Evolutionary conservation across 1,284 basidiomycete genomes (phyloP).

Genomic region (Naganishia sp.): DNA sequence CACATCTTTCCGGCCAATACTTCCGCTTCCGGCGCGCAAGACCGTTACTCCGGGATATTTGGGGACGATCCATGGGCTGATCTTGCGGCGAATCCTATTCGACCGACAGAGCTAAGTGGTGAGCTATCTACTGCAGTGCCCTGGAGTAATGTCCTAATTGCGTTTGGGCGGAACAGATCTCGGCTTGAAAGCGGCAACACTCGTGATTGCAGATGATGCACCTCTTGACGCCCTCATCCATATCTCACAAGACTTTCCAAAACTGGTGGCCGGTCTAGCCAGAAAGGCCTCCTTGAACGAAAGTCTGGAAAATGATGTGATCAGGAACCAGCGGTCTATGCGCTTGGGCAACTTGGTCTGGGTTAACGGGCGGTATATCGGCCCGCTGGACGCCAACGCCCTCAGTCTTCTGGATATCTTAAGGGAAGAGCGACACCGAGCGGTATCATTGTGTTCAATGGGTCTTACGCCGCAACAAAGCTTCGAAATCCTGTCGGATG

Average conservation of each 20-base stretch:
- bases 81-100: slow-evolving; percentile 61
- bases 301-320: slow-evolving; percentile 62
- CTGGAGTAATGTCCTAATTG: background rate
- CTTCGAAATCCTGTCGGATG: slow-evolving; percentile 69
- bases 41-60: slow-evolving; percentile 37
- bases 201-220: slow-evolving; percentile 64
- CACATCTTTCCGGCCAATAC: background rate
- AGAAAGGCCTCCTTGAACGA: slow-evolving; percentile 60
- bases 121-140: slow-evolving; percentile 34
- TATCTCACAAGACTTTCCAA: slow-evolving; percentile 85
- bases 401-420: slow-evolving; percentile 66
- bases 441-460: slow-evolving; percentile 63
- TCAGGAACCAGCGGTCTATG: slow-evolving; percentile 53
- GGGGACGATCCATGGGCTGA: slow-evolving; percentile 56
- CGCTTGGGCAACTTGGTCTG: slow-evolving; percentile 60
- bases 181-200: slow-evolving; percentile 69
- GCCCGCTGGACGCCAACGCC: slow-evolving; percentile 59
- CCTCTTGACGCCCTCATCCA: slow-evolving; percentile 66
- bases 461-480: slow-evolving; percentile 68
- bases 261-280: slow-evolving; percentile 71
- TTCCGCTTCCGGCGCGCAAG: background rate
- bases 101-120: slow-evolving; percentile 65
- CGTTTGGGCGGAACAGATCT: slow-evolving; percentile 58
- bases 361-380: slow-evolving; percentile 72
- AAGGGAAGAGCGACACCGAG: slow-evolving; percentile 69